A percentile compares a stretch with the other conserved stretches of the same genome.
Evolutionary conservation across 495 filamentous ascomycete species (phyloP).

Genomic region (Penicillium longicatenatum): DNA sequence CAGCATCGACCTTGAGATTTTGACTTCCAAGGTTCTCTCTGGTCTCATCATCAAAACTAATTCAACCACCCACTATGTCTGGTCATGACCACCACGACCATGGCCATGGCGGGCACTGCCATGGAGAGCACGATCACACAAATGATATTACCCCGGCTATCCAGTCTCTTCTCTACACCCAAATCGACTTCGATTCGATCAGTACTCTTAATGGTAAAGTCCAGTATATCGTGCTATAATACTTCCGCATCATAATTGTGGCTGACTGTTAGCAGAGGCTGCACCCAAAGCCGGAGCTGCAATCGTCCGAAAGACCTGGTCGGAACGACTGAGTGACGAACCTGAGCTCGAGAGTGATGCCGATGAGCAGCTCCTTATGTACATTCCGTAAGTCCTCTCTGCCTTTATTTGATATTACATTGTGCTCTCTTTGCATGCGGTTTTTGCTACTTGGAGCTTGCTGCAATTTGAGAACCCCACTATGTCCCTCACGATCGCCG

Average conservation of each 20-base stretch:
- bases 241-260: background rate
- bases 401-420: background rate
- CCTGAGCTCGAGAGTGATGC: conserved; percentile 81
- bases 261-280: conserved; percentile 47
- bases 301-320: conserved; percentile 89
- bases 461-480: conserved; percentile 17
- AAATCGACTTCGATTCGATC: conserved; percentile 87
- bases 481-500: conserved; percentile 26
- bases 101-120: conserved; percentile 43
- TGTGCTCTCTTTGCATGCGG: background rate
- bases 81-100: conserved; percentile 48
- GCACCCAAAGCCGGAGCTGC: conserved; percentile 64
- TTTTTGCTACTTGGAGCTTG: background rate
- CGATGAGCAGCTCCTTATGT: conserved; percentile 92
- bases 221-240: background rate
- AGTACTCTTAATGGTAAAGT: conserved; percentile 72
- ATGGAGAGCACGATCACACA: conserved; percentile 70
- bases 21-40: background rate
- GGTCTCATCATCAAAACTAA: background rate
- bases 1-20: background rate
- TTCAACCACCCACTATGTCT: conserved; percentile 33
- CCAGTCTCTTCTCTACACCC: conserved; percentile 83
- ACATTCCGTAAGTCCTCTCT: conserved; percentile 73
- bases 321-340: conserved; percentile 66
- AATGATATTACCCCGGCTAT: conserved; percentile 90